These are phyloP conservation scores for Centrapalus pauciflorus DNA, from an alignment of 129 eudicot species.

Conservation along the genomic window DNA sequence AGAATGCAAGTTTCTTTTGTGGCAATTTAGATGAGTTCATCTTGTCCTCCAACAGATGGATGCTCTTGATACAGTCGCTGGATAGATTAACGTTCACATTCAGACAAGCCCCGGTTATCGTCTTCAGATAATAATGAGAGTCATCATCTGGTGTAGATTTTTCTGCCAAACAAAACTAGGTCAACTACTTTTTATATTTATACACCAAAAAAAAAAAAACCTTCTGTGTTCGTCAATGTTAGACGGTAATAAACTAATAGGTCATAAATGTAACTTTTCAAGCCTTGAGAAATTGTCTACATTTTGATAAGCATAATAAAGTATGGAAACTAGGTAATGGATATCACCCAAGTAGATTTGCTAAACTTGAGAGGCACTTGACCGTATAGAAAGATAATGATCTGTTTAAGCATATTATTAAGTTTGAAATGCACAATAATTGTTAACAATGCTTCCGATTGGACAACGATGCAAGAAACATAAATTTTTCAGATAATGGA, in stretches of 20 bases:
- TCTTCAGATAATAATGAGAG: conserved; percentile 33
- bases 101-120: conserved; percentile 51
- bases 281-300: background rate
- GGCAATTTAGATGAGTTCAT: conserved; percentile 48
- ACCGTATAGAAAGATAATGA: too few relatives aligned
- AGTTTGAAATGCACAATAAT: too few relatives aligned
- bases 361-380: too few relatives aligned
- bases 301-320: too few relatives aligned
- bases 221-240: too few relatives aligned
- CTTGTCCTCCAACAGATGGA: conserved; percentile 59
- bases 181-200: conserved; percentile 11
- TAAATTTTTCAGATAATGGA: too few relatives aligned
- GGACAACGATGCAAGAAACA: too few relatives aligned
- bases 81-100: conserved; percentile 37
- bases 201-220: conserved; percentile 14
- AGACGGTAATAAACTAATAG: background rate
- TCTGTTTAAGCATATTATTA: too few relatives aligned
- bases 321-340: too few relatives aligned
- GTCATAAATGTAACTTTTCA: background rate
- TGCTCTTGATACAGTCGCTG: conserved; percentile 49
- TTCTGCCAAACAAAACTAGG: conserved; percentile 44
- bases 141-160: conserved; percentile 46
- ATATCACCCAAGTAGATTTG: too few relatives aligned
- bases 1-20: conserved; percentile 68
- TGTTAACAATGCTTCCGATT: too few relatives aligned